Base-by-base conservation (phyloP, 306 rosid genomes). In the Lathyrus aphaca region DNA sequence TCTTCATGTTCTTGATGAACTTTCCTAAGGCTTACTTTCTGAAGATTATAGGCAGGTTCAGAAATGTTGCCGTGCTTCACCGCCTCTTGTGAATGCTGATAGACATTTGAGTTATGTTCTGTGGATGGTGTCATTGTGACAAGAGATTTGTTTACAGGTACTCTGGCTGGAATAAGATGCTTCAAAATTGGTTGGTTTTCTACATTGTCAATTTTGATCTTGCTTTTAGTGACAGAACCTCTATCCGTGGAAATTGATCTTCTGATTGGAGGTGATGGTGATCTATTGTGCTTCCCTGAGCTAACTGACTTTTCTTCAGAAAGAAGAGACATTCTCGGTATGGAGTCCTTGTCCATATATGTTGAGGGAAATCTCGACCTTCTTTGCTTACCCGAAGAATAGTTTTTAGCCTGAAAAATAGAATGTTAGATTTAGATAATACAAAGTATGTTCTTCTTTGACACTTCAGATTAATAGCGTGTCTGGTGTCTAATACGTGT, bases 161-260 rank as follows among this genome's bases (percentile, higher is more conserved):
- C 86, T 85, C 89, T 85, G 18, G 91, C 84, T 2, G 89, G 90
- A 68, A 86, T 84, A 61, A 80, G 79, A 35, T 72, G 80, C 82
- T 78, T 90, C 10, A 64, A 71, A 15, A 81, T 78, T 29, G 88
- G 88, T 74, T 81, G 97, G 77, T 74, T 84, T 10, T 93, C 97
- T 3, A 51, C 0, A 64, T 82, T 68, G 39, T 93, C 96, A 17
- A 16, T 32, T 76, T 81, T 86, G 30, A 71, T 40, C 83, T 82
- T 86, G 91, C 83, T 78, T 81, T 79, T 93, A 23, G 82, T 74
- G 71, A 78, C 63, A 15, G 90, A 78, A 10, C 97, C 98, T 82
- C 98, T 82, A 18, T 90, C 98, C 1, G 97, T 90, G 27, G 98
- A 93, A 61, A 90, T 77, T 75, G 98, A 94, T 82, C 97, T 86